These are phyloP conservation scores for Russula sp. DNA, from an alignment of 768 basidiomycete species.

Conservation along the genomic window DNA sequence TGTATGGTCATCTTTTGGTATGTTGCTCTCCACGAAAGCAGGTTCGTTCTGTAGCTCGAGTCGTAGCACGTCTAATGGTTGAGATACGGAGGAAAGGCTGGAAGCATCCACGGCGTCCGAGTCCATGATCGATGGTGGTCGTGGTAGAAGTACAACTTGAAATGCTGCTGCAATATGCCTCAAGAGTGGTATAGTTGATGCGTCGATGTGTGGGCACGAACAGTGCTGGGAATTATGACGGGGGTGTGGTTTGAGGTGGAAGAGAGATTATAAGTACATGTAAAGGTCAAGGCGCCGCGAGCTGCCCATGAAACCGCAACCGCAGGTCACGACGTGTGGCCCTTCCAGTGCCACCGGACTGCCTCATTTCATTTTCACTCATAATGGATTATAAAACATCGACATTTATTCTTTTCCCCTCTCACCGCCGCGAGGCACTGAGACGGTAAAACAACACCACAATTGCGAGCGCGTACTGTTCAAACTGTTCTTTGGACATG, in stretches of 20 bases:
- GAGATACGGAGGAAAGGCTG: slow-evolving; percentile 13
- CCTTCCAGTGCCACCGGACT: too few species aligned
- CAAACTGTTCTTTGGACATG: slow-evolving; percentile 97
- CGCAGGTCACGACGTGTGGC: too few species aligned
- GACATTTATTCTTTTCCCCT: background rate
- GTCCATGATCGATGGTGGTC: slow-evolving; percentile 24
- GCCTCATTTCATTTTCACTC: too few species aligned
- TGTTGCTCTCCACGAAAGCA: slow-evolving; percentile 8
- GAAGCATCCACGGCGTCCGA: slow-evolving; percentile 20
- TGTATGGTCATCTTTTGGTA: slow-evolving; percentile 26
- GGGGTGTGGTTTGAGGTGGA: background rate
- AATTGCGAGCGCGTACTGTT: slow-evolving; percentile 76
- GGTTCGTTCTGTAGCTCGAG: slow-evolving; percentile 21
- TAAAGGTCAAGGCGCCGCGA: too few species aligned
- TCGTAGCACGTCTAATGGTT: slow-evolving; percentile 20
- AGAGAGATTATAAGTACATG: background rate
- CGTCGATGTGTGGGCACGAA: background rate
- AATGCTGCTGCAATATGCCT: background rate
- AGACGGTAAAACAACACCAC: slow-evolving; percentile 46
- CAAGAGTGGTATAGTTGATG: background rate
- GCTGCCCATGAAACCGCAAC: background rate
- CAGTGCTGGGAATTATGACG: background rate
- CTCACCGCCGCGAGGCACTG: slow-evolving; percentile 1
- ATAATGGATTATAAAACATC: too few species aligned
- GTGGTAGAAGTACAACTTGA: background rate